Evolutionary conservation across 2,329 filamentous ascomycete species (phyloP).

Genomic region (Aspergillaceae sp.): DNA sequence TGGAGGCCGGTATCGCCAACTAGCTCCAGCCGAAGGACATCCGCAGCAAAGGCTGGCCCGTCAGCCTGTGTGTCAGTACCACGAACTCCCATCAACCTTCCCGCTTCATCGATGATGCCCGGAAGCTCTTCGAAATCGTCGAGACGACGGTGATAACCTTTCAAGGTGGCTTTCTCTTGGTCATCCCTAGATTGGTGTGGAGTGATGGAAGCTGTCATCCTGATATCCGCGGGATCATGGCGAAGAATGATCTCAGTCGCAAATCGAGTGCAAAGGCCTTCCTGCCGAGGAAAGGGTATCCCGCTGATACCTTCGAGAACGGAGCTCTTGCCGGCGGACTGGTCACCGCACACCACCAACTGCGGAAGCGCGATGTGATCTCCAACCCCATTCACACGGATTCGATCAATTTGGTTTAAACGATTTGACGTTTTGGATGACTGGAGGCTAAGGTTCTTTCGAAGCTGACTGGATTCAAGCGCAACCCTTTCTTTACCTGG

Average conservation of each 20-base stretch:
- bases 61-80: conserved; percentile 2
- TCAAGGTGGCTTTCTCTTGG: conserved; percentile 5
- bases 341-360: conserved; percentile 56
- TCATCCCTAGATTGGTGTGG: conserved; percentile 6
- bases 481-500: no score
- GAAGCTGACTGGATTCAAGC: not conserved
- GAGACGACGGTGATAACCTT: conserved; percentile 5
- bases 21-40: conserved; percentile 52
- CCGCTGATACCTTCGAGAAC: conserved; percentile 52
- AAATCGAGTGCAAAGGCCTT: conserved; percentile 53
- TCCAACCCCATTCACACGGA: conserved; percentile 45
- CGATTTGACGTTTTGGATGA: conserved; percentile 9
- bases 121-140: conserved; percentile 7
- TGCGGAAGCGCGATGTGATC: conserved; percentile 48
- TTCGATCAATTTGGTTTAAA: conserved; percentile 49
- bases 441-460: conserved; percentile 4
- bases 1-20: conserved; percentile 48
- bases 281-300: conserved; percentile 52
- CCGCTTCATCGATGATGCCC: conserved; percentile 7
- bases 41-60: conserved; percentile 31
- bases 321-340: conserved; percentile 56
- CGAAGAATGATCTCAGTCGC: conserved; percentile 51
- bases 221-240: not conserved
- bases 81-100: conserved; percentile 6
- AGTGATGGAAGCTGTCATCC: conserved; percentile 5